phyloP scores from a whole-genome alignment of 352 stramenopile species.

The Globisporangium carolinianum region DNA sequence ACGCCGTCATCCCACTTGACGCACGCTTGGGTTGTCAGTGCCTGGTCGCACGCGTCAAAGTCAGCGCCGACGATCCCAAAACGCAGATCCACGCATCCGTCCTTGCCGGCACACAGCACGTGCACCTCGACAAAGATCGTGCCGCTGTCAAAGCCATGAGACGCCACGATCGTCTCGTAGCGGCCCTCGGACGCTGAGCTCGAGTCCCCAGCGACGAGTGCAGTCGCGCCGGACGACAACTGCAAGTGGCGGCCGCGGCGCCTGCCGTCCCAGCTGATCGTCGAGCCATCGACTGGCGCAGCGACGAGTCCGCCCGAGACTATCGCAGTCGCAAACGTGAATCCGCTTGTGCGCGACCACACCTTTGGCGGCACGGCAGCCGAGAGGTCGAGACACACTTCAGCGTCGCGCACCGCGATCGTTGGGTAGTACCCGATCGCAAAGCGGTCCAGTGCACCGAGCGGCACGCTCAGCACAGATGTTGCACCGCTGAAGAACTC shows the following conservation, averaged over 20 bases:
- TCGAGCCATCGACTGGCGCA: slow-evolving; percentile 44
- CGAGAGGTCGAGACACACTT: slow-evolving; percentile 60
- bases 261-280: slow-evolving; percentile 58
- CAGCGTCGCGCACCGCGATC: slow-evolving; percentile 48
- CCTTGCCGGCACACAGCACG: slow-evolving; percentile 38
- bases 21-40: slow-evolving; percentile 21
- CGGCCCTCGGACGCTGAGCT: slow-evolving; percentile 26
- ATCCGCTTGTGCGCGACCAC: slow-evolving; percentile 37
- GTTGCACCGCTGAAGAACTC: slow-evolving; percentile 49
- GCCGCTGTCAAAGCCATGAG: slow-evolving; percentile 40
- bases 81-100: slow-evolving; percentile 32
- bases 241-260: slow-evolving; percentile 44
- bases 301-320: slow-evolving; percentile 63
- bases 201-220: slow-evolving; percentile 47
- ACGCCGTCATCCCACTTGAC: slow-evolving; percentile 28
- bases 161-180: slow-evolving; percentile 53
- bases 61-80: slow-evolving; percentile 50
- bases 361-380: slow-evolving; percentile 52
- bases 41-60: slow-evolving; percentile 18
- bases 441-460: slow-evolving; percentile 17
- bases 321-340: slow-evolving; percentile 49
- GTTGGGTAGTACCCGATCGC: slow-evolving; percentile 38
- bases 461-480: slow-evolving; percentile 21
- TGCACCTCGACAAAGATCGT: slow-evolving; percentile 56
- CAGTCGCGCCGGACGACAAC: slow-evolving; percentile 39